Base-by-base conservation (phyloP, 2,329 filamentous ascomycete species). In the Peltaster fructicola region DNA sequence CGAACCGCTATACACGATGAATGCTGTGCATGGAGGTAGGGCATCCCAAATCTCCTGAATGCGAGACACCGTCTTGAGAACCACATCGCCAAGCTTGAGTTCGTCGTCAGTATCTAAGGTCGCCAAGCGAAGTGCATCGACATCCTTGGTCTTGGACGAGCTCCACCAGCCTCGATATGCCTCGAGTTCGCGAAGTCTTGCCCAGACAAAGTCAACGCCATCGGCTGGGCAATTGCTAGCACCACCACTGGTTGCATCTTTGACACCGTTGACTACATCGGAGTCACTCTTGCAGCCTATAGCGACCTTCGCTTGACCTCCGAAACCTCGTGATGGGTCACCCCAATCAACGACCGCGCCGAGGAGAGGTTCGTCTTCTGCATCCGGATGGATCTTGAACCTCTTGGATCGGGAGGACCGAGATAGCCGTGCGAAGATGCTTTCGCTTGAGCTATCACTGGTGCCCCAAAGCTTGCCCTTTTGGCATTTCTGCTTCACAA, bases 401-500 rank as follows among this genome's bases (percentile, higher is more conserved):
- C 48, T 37, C 24, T 51, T 48, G 13, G 53, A 48, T 9, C 69
- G 30, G 11, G 24, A 30, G n/a, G 33, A 34, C 11, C 57, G 49
- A 22, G 42, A 66, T 4, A 98, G 62, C 7, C 85, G 71, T 38
- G 74, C 77, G 59, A 95, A 98, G 24, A 98, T 70, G 38, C 81
- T 85, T 53, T 98, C 88, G 19, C 72, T 73, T 22, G 72, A 73
- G 2, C 71, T 64, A 20, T 91, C 81, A 24, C 69, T 69, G 0
- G 74, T 75, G 17, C 81, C 88, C 79, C 84, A 98, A 13, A 61
- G 53, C 35, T 77, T 78, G 19, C 88, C 88, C 52, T 79, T 88
- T 49, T 95, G 84, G 48, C 85, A 93, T 50, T 98, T 98, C 45
- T 85, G 74, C 51, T 88, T 91, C 23, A 95, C 71, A 2, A 98